Base-by-base conservation (phyloP, 306 rosid genomes). In the Dryas drummondii region DNA sequence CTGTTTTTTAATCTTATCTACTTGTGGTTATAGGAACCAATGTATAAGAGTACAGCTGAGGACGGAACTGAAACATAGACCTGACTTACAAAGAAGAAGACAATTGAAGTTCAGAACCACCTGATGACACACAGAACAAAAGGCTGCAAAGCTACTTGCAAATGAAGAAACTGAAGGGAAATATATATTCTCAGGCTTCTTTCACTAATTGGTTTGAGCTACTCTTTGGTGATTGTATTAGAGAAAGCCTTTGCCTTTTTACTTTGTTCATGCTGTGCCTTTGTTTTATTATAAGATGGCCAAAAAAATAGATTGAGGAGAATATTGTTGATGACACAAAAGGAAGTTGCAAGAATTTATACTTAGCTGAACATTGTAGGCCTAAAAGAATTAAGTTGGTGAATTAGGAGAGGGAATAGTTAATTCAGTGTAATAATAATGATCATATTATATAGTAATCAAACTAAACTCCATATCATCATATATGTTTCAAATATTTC, bases 21-120 rank as follows among this genome's bases (percentile, higher is more conserved):
- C 44, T 75, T 54, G 53, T 54, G 45, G 52, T 63, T 51, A 46
- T 52, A 75, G 72, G 79, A 75, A 44, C 14, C 11, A 9, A 13
- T 3, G 17, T 5, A 59, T 9, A 47, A 37, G 12, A 72, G 58
- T 16, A 59, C 37, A 11, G 19, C 26, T 4, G 11, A 4, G 47
- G 48, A 37, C 1, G 27, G n/a, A 46, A 47, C 22, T 42, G 71
- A 64, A 27, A 15, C 37, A 5, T 10, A 55, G 64, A 49, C 26
- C 45, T 26, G 62, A 51, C 44, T 1, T 48, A 14, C 46, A 37
- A 47, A 67, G 56, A 57, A 5, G 70, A 42, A 51, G 71, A 49
- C 32, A 41, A 32, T 16, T 62, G 50, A 63, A 44, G 59, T 40
- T 40, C 45, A 14, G 17, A 60, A 17, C 10, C 76, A 22, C 66